Conservation (phyloP, 257 asterid genomes). For the Galeopsis tetrahit region DNA sequence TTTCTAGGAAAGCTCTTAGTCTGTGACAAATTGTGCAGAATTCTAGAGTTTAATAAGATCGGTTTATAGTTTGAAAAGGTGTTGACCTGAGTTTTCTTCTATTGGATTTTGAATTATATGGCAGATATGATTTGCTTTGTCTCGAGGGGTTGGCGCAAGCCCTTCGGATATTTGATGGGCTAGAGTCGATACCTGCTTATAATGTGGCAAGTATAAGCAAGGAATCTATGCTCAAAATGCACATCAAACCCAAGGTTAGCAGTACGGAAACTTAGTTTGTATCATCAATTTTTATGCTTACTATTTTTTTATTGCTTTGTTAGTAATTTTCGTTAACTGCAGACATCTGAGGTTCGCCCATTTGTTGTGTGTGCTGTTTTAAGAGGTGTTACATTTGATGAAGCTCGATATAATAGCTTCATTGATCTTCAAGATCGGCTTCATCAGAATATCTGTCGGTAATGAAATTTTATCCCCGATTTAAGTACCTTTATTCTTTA, state of each 20-base stretch:
- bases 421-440: slow-evolving; percentile 96
- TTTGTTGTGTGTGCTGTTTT: slow-evolving; percentile 92
- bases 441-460: slow-evolving; percentile 98
- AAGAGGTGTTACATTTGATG: slow-evolving; percentile 86
- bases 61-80: slow-evolving; percentile 14
- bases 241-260: slow-evolving; percentile 70
- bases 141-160: slow-evolving; percentile 95
- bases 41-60: slow-evolving; percentile 3
- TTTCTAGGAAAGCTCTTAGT: background rate
- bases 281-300: background rate
- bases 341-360: slow-evolving; percentile 87
- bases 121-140: slow-evolving; percentile 96
- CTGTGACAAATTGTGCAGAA: background rate
- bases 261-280: slow-evolving; percentile 22
- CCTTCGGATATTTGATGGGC: slow-evolving; percentile 76
- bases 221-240: slow-evolving; percentile 74
- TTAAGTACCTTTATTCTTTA: background rate
- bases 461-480: slow-evolving; percentile 34
- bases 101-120: slow-evolving; percentile 24
- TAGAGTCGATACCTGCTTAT: slow-evolving; percentile 75
- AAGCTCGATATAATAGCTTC: slow-evolving; percentile 82
- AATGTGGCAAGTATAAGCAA: slow-evolving; percentile 51
- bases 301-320: slow-evolving; percentile 12
- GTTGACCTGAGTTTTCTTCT: background rate
- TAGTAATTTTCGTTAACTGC: slow-evolving; percentile 32